Evolutionary conservation across 2,329 filamentous ascomycete species (phyloP).

Genomic region (Aspergillus oerlinghausenensis): DNA sequence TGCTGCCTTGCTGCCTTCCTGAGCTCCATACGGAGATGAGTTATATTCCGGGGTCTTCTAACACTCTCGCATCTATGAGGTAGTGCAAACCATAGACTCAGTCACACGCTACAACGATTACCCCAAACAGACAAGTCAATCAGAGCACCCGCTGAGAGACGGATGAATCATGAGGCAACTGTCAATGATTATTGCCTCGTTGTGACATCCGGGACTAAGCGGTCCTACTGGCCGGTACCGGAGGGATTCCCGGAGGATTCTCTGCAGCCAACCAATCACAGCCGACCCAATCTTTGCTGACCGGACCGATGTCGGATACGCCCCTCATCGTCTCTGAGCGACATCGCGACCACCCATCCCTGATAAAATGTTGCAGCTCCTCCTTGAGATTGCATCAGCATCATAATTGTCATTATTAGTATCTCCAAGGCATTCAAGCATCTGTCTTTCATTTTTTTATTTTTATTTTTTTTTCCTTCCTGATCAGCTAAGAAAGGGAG

Average conservation of each 20-base stretch:
- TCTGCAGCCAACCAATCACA: constrained; percentile 6
- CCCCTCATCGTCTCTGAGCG: constrained; percentile 30
- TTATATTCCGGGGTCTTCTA: too few relatives aligned
- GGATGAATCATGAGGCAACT: too few relatives aligned
- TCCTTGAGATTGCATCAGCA: constrained; percentile 8
- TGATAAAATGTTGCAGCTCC: constrained; percentile 21
- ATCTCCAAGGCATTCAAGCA: background rate
- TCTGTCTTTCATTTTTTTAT: background rate
- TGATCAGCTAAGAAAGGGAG: background rate
- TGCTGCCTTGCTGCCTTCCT: too few relatives aligned
- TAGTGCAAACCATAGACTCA: too few relatives aligned
- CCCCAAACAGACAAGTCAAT: too few relatives aligned
- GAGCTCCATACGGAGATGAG: too few relatives aligned
- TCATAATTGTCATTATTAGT: background rate
- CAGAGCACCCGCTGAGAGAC: too few relatives aligned
- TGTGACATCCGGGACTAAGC: background rate
- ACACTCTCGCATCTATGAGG: too few relatives aligned
- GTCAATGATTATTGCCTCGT: background rate
- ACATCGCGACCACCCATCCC: constrained; percentile 27
- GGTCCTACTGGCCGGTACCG: background rate
- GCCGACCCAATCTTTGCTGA: constrained; percentile 26
- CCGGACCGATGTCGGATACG: constrained; percentile 32
- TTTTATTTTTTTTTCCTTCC: background rate
- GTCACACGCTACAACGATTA: too few relatives aligned
- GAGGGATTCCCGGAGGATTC: background rate